Evolutionary conservation across 495 filamentous ascomycete genomes (phyloP).

Genomic region (Aspergillus funiculosus): DNA sequence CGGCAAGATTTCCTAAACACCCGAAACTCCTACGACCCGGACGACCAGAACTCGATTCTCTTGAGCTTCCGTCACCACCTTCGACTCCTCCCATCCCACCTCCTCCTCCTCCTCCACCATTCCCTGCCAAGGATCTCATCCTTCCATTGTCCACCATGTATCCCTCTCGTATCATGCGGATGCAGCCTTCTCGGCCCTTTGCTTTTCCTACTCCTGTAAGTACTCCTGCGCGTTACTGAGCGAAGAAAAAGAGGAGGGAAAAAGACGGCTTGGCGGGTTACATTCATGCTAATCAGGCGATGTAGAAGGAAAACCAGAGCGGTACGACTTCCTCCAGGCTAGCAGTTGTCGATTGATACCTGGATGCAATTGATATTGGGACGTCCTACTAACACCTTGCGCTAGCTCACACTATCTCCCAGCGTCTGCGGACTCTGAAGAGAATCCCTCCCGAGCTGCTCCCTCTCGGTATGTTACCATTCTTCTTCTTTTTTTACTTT

Average conservation of each 20-base stretch:
- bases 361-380: not conserved
- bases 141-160: slow-evolving; percentile 51
- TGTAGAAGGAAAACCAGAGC: slow-evolving; percentile 75
- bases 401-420: slow-evolving; percentile 92
- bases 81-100: slow-evolving; percentile 17
- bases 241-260: too few relatives aligned
- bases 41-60: slow-evolving; percentile 20
- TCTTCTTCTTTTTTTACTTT: too few relatives aligned
- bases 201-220: slow-evolving; percentile 78
- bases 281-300: slow-evolving; percentile 33
- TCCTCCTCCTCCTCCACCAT: slow-evolving; percentile 6
- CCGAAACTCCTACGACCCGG: too few relatives aligned
- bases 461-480: slow-evolving; percentile 83
- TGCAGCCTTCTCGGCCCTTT: slow-evolving; percentile 57
- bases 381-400: slow-evolving; percentile 28
- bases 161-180: slow-evolving; percentile 53
- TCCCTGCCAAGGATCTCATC: too few relatives aligned
- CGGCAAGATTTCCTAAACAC: slow-evolving; percentile 36
- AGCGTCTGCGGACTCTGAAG: slow-evolving; percentile 82
- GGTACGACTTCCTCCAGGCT: slow-evolving; percentile 51
- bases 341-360: slow-evolving; percentile 14
- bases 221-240: slow-evolving; percentile 18
- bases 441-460: slow-evolving; percentile 90
- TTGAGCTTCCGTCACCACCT: slow-evolving; percentile 27
- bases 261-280: slow-evolving; percentile 19